phyloP scores from a whole-genome alignment of 2,329 filamentous ascomycete genomes.

The Diaporthe sp. region DNA sequence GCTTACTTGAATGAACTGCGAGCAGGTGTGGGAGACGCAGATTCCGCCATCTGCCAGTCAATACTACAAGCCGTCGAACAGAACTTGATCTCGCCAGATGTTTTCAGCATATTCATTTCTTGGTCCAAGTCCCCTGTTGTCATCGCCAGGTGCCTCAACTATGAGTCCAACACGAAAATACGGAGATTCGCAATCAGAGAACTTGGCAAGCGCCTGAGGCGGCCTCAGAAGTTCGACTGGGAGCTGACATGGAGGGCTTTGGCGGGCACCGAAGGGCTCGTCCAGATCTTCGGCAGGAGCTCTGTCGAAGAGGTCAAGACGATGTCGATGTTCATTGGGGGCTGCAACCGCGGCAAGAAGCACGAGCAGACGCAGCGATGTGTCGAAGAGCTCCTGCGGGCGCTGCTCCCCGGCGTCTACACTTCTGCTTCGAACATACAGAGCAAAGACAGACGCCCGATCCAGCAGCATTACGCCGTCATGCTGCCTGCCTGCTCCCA shows the following conservation, averaged over 20 bases:
- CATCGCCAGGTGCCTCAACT: constrained; percentile 8
- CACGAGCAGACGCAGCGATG: background rate
- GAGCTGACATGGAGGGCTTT: constrained; percentile 10
- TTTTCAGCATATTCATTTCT: constrained; percentile 28
- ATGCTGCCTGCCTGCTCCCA: constrained; percentile 32
- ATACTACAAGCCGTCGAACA: constrained; percentile 10
- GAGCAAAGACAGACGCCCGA: constrained; percentile 28
- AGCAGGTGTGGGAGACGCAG: background rate
- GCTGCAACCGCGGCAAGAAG: background rate
- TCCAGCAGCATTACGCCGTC: constrained; percentile 29
- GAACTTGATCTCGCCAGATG: background rate
- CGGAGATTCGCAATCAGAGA: background rate
- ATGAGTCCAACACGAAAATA: background rate
- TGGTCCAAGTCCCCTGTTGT: constrained; percentile 30
- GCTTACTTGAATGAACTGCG: constrained; percentile 23
- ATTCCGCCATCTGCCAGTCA: constrained; percentile 18
- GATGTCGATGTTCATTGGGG: constrained; percentile 17
- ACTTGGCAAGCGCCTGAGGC: constrained; percentile 14
- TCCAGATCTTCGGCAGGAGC: constrained; percentile 13
- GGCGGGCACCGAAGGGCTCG: background rate
- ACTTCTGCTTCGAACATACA: background rate
- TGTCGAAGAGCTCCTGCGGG: constrained; percentile 31
- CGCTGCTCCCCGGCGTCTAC: constrained; percentile 34
- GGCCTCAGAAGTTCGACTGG: constrained; percentile 15
- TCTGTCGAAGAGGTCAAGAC: constrained; percentile 24